Conservation (phyloP, 1,139 yeast genomes). For the Diutina scorzettiae region DNA sequence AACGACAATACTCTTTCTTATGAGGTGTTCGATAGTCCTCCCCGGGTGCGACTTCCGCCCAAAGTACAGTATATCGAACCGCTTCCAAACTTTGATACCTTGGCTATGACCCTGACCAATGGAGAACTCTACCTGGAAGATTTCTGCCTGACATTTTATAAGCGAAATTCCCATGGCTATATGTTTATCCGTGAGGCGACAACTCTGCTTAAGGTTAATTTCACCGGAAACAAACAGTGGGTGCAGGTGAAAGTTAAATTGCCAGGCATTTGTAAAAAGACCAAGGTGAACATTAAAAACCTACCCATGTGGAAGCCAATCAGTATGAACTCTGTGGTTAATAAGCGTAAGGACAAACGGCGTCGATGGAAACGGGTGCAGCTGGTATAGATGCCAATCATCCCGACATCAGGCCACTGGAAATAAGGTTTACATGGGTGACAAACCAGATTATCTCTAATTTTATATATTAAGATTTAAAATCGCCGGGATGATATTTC, state of each 20-base stretch:
- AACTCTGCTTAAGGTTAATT: constrained; percentile 18
- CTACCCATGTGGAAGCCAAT: constrained; percentile 22
- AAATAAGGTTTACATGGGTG: too few species aligned
- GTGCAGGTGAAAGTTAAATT: constrained; percentile 18
- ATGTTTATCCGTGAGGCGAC: constrained; percentile 27
- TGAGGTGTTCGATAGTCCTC: not conserved
- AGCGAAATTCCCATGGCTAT: constrained; percentile 23
- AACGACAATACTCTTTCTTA: not conserved
- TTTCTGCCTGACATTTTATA: constrained; percentile 24
- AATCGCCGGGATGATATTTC: too few species aligned
- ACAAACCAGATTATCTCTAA: too few species aligned
- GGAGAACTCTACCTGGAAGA: constrained; percentile 15
- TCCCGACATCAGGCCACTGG: too few species aligned
- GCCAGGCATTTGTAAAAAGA: constrained; percentile 10
- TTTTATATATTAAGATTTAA: too few species aligned
- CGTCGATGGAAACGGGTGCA: constrained; percentile 3
- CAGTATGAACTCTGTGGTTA: constrained; percentile 10
- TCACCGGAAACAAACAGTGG: constrained; percentile 19
- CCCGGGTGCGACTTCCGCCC: not conserved
- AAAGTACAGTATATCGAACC: not conserved
- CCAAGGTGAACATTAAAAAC: constrained; percentile 19
- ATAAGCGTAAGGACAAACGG: constrained; percentile 6
- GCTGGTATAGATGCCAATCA: constrained; percentile 1
- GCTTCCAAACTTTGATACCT: not conserved
- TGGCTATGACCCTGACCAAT: constrained; percentile 7